Evolutionary conservation across 768 basidiomycete genomes (phyloP).

Genomic region (Agaricus bisporus): DNA sequence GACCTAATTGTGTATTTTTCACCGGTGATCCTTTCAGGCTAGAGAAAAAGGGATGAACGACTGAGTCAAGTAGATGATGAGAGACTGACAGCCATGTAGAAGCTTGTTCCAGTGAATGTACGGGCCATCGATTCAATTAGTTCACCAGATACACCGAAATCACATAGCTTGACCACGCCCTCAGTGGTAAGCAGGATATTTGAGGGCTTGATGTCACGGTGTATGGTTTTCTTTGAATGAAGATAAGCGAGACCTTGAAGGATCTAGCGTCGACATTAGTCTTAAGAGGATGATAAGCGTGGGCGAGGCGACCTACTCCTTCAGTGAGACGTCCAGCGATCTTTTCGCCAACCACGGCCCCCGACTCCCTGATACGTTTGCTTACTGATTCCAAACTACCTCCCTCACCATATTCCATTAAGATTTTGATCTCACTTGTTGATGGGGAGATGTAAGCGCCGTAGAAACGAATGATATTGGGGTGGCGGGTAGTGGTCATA

Average conservation of each 20-base stretch:
- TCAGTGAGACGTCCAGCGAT: slow-evolving; percentile 91
- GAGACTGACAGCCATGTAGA: slow-evolving; percentile 93
- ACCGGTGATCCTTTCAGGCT: slow-evolving; percentile 95
- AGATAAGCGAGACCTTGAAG: slow-evolving; percentile 92
- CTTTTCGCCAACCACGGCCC: slow-evolving; percentile 77
- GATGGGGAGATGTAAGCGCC: slow-evolving; percentile 88
- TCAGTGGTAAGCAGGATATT: slow-evolving; percentile 87
- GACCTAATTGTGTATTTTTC: slow-evolving; percentile 90
- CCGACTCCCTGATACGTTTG: slow-evolving; percentile 72
- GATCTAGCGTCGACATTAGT: slow-evolving; percentile 38
- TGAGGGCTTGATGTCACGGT: slow-evolving; percentile 93
- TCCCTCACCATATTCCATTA: slow-evolving; percentile 89
- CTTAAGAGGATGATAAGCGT: slow-evolving; percentile 9
- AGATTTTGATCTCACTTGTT: slow-evolving; percentile 88
- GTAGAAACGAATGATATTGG: slow-evolving; percentile 87
- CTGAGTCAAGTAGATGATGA: not conserved
- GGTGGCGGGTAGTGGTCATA: slow-evolving; percentile 75
- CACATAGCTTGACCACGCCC: slow-evolving; percentile 87
- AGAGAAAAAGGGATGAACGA: slow-evolving; percentile 6
- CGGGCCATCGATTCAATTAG: slow-evolving; percentile 87
- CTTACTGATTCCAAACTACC: slow-evolving; percentile 88
- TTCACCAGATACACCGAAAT: slow-evolving; percentile 98
- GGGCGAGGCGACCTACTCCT: slow-evolving; percentile 54
- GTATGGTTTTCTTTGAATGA: slow-evolving; percentile 87
- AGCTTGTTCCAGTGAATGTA: slow-evolving; percentile 96